Conservation (phyloP, 331 rosid species). For the Malus hybrid region DNA sequence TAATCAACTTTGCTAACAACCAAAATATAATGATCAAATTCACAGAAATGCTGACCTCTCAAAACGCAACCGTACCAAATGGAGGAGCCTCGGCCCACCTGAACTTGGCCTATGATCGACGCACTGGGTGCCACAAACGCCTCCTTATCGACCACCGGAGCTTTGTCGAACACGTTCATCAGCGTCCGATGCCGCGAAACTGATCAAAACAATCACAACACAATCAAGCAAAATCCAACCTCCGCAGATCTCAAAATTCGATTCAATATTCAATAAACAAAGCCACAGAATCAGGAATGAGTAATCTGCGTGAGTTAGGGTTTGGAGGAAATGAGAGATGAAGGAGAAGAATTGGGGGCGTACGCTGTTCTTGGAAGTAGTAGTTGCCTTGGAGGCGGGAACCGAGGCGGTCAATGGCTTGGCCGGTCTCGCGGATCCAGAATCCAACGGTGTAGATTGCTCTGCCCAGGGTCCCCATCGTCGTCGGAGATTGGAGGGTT, state of each 20-base stretch:
- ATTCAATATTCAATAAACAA: not conserved
- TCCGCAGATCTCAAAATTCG: not conserved
- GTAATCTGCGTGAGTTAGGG: not conserved
- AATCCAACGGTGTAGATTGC: conserved; percentile 89
- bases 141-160: conserved; percentile 76
- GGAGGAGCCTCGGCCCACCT: conserved; percentile 75
- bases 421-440: conserved; percentile 98
- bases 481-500: not conserved
- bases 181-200: conserved; percentile 94
- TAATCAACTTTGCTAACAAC: not conserved
- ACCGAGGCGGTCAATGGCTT: conserved; percentile 92
- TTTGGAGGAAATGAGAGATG: not conserved
- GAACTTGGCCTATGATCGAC: conserved; percentile 72
- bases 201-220: conserved; percentile 13
- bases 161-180: conserved; percentile 84
- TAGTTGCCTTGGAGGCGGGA: conserved; percentile 82
- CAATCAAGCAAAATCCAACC: not conserved
- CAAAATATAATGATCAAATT: not conserved
- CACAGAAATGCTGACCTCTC: conserved; percentile 57
- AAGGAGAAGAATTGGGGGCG: not conserved
- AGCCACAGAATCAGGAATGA: not conserved
- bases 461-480: conserved; percentile 79
- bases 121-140: conserved; percentile 94
- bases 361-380: conserved; percentile 86
- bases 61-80: conserved; percentile 95